phyloP scores from a whole-genome alignment of 441 rosid genomes.

The Erysimum cheiri region DNA sequence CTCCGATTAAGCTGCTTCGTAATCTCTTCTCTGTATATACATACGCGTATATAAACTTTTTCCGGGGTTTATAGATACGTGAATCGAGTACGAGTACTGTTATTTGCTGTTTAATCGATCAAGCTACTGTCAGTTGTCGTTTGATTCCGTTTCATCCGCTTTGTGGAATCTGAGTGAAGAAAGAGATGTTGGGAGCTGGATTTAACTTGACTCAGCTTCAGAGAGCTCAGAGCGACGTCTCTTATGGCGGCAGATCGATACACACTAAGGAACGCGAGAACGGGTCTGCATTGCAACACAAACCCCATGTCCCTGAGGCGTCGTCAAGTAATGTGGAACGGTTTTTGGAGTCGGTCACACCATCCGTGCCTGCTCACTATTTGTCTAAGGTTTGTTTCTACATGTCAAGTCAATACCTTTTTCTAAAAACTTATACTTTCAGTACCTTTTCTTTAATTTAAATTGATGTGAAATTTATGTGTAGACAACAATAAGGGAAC shows the following conservation, averaged over 20 bases:
- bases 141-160: background rate
- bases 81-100: slow-evolving; percentile 1
- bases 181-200: slow-evolving; percentile 61
- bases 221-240: slow-evolving; percentile 54
- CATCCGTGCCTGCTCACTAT: slow-evolving; percentile 63
- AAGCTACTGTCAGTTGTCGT: background rate
- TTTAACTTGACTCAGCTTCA: slow-evolving; percentile 56
- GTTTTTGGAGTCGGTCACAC: slow-evolving; percentile 66
- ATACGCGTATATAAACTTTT: background rate
- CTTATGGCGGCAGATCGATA: slow-evolving; percentile 38
- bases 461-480: background rate
- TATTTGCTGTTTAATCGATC: background rate
- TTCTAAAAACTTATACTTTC: background rate
- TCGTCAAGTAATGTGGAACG: slow-evolving; percentile 63
- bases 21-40: background rate
- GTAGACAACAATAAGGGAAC: slow-evolving; percentile 56
- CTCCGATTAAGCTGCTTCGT: slow-evolving; percentile 25
- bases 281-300: slow-evolving; percentile 31
- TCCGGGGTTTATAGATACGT: background rate
- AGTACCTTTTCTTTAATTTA: background rate
- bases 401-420: slow-evolving; percentile 22
- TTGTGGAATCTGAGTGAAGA: slow-evolving; percentile 12
- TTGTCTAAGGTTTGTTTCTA: slow-evolving; percentile 57
- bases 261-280: slow-evolving; percentile 41
- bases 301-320: slow-evolving; percentile 45